A percentile compares a stretch with the other conserved stretches of the same genome.
phyloP scores from a whole-genome alignment of 441 rosid species.

The Populus tomentosa region DNA sequence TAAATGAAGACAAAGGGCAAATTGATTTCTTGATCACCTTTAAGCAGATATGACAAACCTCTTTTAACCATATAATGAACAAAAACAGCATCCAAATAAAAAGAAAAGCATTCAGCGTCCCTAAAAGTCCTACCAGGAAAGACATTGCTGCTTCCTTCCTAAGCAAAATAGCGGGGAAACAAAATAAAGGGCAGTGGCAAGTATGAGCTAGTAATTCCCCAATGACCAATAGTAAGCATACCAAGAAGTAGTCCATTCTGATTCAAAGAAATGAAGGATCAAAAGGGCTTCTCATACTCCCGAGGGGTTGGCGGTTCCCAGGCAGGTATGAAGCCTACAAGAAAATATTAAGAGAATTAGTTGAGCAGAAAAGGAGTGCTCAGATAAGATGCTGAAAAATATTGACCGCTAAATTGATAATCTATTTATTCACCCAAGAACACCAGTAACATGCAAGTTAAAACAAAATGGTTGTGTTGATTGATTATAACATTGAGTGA shows the following conservation, averaged over 20 bases:
- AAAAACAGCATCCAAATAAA: not conserved
- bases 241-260: conserved; percentile 13
- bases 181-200: not conserved
- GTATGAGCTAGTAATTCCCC: not conserved
- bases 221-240: conserved; percentile 1
- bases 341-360: conserved; percentile 11
- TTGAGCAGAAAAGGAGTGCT: not conserved
- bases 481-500: not conserved
- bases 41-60: not conserved
- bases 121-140: not conserved
- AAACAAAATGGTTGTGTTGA: not conserved
- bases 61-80: not conserved
- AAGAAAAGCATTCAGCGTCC: not conserved
- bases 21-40: not conserved
- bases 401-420: not conserved
- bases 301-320: conserved; percentile 86
- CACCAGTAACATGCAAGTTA: not conserved
- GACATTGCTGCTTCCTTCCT: not conserved
- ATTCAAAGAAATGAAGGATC: conserved; percentile 24
- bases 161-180: not conserved
- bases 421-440: not conserved
- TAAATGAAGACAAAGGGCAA: not conserved
- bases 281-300: conserved; percentile 80
- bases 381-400: not conserved
- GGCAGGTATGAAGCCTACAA: conserved; percentile 68